Conservation (phyloP, 768 basidiomycete species). For the Boletus huronensis region DNA sequence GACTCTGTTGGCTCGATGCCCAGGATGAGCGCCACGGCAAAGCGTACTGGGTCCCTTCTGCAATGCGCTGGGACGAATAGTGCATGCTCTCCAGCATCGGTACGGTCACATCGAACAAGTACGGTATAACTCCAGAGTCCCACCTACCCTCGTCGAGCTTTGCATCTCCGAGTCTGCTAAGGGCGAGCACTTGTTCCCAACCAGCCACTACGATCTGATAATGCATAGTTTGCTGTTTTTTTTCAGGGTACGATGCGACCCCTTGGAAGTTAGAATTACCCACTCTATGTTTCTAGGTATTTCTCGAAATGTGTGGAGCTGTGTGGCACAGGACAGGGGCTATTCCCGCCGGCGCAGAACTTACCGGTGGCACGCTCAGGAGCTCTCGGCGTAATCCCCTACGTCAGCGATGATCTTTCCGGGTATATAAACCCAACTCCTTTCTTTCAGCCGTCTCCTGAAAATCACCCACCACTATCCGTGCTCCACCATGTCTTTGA, state of each 20-base stretch:
- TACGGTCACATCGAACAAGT: not conserved
- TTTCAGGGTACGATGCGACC: not conserved
- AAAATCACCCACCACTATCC: not conserved
- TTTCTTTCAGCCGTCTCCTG: not conserved
- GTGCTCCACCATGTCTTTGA: constrained; percentile 22
- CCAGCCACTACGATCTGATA: not conserved
- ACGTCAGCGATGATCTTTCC: constrained; percentile 1
- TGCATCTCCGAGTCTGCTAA: not conserved
- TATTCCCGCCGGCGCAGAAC: not conserved
- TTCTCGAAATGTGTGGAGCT: no score
- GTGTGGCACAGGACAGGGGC: not conserved
- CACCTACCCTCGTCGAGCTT: not conserved
- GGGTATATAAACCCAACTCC: not conserved
- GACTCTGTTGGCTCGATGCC: constrained; percentile 92
- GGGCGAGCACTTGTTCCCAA: not conserved
- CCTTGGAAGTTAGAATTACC: not conserved
- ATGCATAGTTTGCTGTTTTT: not conserved
- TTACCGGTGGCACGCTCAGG: not conserved
- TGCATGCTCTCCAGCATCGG: not conserved
- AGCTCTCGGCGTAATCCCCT: not conserved
- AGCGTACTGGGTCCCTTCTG: constrained; percentile 86
- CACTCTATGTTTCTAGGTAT: no score
- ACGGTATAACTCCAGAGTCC: not conserved
- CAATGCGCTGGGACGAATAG: constrained; percentile 79
- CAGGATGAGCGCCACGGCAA: constrained; percentile 66